Conservation (phyloP, 495 filamentous ascomycete genomes). For the Aspergillus funiculosus region DNA sequence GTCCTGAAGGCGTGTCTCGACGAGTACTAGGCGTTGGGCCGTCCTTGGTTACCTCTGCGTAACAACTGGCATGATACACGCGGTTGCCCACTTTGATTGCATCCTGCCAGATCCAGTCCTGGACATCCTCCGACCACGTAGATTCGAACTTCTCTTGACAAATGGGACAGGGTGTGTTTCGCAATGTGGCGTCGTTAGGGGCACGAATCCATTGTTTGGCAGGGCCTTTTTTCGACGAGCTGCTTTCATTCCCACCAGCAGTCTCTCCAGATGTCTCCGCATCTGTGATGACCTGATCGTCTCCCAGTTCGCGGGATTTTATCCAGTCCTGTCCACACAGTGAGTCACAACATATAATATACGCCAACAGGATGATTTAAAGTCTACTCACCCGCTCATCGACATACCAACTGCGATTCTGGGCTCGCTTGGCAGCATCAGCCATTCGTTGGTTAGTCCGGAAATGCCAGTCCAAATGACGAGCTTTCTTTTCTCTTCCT, state of each 20-base stretch:
- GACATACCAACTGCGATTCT: constrained; percentile 89
- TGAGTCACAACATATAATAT: constrained; percentile 4
- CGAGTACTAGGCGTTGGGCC: constrained; percentile 32
- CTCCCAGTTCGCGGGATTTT: constrained; percentile 66
- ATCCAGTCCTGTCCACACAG: constrained; percentile 69
- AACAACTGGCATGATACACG: constrained; percentile 86
- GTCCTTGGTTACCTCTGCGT: constrained; percentile 74
- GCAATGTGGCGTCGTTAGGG: constrained; percentile 66
- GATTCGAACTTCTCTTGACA: constrained; percentile 93
- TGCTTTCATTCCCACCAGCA: constrained; percentile 29
- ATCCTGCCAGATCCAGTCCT: constrained; percentile 97
- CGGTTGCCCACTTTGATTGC: constrained; percentile 69
- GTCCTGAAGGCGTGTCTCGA: constrained; percentile 36
- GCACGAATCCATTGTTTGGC: constrained; percentile 73
- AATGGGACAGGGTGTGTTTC: constrained; percentile 75
- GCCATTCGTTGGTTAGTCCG: constrained; percentile 82
- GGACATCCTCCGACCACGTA: constrained; percentile 79
- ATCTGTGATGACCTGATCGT: constrained; percentile 48
- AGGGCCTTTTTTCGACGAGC: constrained; percentile 48
- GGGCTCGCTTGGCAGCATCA: constrained; percentile 72
- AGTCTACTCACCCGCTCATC: constrained; percentile 69
- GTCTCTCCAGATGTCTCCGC: constrained; percentile 34
- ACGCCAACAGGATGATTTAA: constrained; percentile 1
- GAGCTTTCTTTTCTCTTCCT: constrained; percentile 77
- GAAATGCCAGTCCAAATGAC: constrained; percentile 98